Evolutionary conservation across 345 rosid species (phyloP).

Genomic region (Noccaea bulbosa): DNA sequence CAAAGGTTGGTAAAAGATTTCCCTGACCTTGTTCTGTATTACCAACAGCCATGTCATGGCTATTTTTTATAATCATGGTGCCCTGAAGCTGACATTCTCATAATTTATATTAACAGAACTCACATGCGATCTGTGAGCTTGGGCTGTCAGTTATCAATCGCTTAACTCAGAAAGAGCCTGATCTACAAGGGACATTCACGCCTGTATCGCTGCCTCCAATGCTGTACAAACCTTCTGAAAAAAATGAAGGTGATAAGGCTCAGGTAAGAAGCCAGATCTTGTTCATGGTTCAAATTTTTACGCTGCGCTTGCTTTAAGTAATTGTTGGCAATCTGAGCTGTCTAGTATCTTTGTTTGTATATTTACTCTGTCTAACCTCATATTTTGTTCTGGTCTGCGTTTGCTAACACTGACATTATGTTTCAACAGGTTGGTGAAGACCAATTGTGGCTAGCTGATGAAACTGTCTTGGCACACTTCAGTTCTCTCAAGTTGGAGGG

Average conservation of each 20-base stretch:
- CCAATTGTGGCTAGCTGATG: conserved; percentile 85
- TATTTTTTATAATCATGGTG: conserved; percentile 20
- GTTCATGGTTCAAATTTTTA: conserved; percentile 16
- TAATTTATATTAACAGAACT: conserved; percentile 64
- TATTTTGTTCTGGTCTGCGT: conserved; percentile 18
- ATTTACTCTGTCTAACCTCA: conserved; percentile 16
- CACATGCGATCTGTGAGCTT: conserved; percentile 87
- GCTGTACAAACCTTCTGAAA: conserved; percentile 69
- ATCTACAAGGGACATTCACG: conserved; percentile 46
- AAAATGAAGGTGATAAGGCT: conserved; percentile 61
- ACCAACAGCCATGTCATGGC: conserved; percentile 1
- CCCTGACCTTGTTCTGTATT: conserved; percentile 25
- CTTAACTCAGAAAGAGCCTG: conserved; percentile 56
- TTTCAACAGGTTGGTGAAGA: conserved; percentile 62
- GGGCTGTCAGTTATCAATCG: conserved; percentile 72
- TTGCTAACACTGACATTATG: conserved; percentile 33
- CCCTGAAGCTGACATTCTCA: conserved; percentile 33
- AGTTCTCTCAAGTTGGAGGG: conserved; percentile 67
- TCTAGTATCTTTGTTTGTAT: conserved; percentile 5
- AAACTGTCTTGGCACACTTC: conserved; percentile 69
- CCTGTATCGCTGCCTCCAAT: conserved; percentile 62
- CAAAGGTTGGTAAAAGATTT: conserved; percentile 63
- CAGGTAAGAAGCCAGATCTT: conserved; percentile 50
- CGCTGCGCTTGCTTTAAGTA: conserved; percentile 14
- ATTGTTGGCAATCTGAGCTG: conserved; percentile 23